Evolutionary conservation across 306 rosid species (phyloP), one percentile per base, ranked within the genome.

Genomic region (Rosa rugosa): DNA sequence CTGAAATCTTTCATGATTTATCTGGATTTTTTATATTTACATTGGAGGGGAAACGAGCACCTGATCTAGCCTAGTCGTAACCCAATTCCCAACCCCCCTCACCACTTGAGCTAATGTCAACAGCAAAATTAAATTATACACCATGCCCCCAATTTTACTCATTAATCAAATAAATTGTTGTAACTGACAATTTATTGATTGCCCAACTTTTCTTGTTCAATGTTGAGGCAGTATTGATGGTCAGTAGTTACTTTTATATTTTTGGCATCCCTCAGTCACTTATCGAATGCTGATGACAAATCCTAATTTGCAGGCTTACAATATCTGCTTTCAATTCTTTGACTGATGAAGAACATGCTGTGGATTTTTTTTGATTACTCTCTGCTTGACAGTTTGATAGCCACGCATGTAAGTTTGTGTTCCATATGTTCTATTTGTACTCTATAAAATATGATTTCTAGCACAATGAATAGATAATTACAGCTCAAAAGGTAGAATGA

Each of bases 241-340:
- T 14, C 3, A 9, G 23, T 25, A 65, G 60, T 75, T 69, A 53
- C 46, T 31, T 34, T n/a, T n/a, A 56, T 20, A 49, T 20, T 25
- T 46, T 25, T 42, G 46, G 20, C n/a, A 63, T 62, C 22, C 45
- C 22, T 42, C 12, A 0, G 40, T 23, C 41, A 59, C 25, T 59
- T n/a, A 23, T 36, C 18, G 20, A 51, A 70, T 82, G 79, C 86
- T 78, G 22, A 78, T 60, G 54, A 72, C 17, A 40, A 56, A 54
- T 73, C 66, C 79, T 77, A 75, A 77, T 84, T 79, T 91, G 93
- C 97, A 93, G 97, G 97, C 94, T 93, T 78, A 86, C 86, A 51
- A 73, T 93, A 83, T 76, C 90, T 38, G 89, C 77, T 49, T 88
- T 91, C 88, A 80, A 84, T 85, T 83, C 85, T 40, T 84, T 93